Conservation (phyloP, 2,329 filamentous ascomycete genomes). For the Ceratocystis eucalypticola region DNA sequence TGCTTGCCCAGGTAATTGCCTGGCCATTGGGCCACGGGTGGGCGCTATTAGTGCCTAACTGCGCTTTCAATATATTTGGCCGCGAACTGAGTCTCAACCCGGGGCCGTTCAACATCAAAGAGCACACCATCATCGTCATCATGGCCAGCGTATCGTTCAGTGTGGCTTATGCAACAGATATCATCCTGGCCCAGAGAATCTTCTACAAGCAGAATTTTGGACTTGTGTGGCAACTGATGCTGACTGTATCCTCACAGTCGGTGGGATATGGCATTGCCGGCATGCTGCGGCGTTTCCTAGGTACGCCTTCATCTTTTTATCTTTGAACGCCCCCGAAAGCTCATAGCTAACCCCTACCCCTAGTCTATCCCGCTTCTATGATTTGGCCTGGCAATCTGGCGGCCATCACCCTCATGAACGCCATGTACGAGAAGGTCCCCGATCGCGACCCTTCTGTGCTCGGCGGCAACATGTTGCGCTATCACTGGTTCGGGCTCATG, state of each 20-base stretch:
- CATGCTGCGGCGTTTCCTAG: conserved; percentile 50
- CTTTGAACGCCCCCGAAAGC: background rate
- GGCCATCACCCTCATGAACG: conserved; percentile 53
- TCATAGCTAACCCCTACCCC: background rate
- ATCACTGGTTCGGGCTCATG: conserved; percentile 48
- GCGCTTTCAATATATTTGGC: conserved; percentile 39
- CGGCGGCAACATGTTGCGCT: conserved; percentile 53
- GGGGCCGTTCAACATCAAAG: conserved; percentile 57
- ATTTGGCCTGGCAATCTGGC: conserved; percentile 61
- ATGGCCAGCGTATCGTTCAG: conserved; percentile 60
- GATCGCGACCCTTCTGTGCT: conserved; percentile 37
- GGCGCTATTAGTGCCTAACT: conserved; percentile 41
- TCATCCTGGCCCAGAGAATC: conserved; percentile 54
- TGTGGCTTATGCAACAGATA: conserved; percentile 59
- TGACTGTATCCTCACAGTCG: conserved; percentile 55
- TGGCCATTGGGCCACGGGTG: conserved; percentile 51
- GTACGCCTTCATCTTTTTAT: conserved; percentile 26
- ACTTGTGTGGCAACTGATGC: conserved; percentile 49
- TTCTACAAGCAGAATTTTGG: conserved; percentile 62
- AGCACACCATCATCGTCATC: conserved; percentile 54
- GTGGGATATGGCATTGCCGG: conserved; percentile 57
- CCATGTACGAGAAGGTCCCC: conserved; percentile 52
- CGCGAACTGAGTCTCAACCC: conserved; percentile 47
- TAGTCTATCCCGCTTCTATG: conserved; percentile 54
- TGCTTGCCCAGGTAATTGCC: conserved; percentile 50